Evolutionary conservation across 2,329 filamentous ascomycete species (phyloP).

Genomic region (Ophiostoma pallidulum): DNA sequence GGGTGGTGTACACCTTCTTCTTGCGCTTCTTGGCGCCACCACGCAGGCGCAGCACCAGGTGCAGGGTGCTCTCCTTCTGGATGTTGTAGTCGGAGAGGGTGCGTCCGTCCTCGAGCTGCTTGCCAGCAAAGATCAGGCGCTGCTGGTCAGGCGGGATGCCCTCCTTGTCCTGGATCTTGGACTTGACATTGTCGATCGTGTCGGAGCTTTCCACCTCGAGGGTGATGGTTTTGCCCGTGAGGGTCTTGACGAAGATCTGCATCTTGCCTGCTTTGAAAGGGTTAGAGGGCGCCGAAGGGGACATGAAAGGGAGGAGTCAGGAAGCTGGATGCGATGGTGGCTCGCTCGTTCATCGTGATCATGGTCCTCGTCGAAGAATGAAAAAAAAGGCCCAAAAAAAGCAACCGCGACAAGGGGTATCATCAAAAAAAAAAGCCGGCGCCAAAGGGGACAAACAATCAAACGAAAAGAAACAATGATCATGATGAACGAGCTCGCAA

Average conservation of each 20-base stretch:
- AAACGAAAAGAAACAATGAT: constrained; percentile 3
- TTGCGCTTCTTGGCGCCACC: constrained; percentile 99
- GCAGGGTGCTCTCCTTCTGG: constrained; percentile 99
- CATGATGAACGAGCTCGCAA: constrained; percentile 9
- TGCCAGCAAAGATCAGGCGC: constrained; percentile 98
- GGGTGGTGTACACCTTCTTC: constrained; percentile 99
- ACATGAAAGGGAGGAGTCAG: no score
- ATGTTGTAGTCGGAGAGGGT: constrained; percentile 99
- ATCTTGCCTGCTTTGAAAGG: constrained; percentile 49
- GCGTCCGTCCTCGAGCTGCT: constrained; percentile 99
- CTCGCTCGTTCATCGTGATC: constrained; percentile 2
- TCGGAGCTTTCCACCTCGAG: constrained; percentile 99
- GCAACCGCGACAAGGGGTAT: not conserved
- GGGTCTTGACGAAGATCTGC: constrained; percentile 73
- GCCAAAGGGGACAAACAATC: constrained; percentile 18
- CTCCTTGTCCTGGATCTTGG: constrained; percentile 98
- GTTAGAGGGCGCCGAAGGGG: no score
- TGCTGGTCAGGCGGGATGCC: constrained; percentile 98
- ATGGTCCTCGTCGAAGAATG: constrained; percentile 1
- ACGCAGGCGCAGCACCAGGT: constrained; percentile 95
- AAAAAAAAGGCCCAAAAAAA: not conserved
- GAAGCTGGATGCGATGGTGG: no score
- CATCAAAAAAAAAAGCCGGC: constrained; percentile 20
- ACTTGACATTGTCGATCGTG: constrained; percentile 99
- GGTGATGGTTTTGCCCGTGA: constrained; percentile 99